Evolutionary conservation across 768 basidiomycete species (phyloP), one percentile per base, ranked within the genome.

Genomic region (Macrolepiota fuliginosa): DNA sequence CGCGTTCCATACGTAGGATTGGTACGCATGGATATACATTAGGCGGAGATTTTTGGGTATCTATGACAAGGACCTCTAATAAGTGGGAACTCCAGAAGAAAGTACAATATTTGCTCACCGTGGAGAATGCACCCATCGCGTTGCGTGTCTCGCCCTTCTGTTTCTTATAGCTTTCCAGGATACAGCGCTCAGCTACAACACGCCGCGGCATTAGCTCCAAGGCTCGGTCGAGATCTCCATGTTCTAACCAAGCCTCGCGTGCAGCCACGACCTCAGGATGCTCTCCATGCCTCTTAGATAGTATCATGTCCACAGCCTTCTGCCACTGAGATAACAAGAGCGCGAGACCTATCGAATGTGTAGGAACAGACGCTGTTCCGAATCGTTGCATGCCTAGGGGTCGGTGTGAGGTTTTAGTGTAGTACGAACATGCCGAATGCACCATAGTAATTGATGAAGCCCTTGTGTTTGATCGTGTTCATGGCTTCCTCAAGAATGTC

Each of bases 371-470:
- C 15, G 97, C 94, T 1, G 96, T 98, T 52, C 97, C 97, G 75
- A 99, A 99, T 11, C 97, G 90, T 70, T 99, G 97, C 96, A 99
- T 98, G 49, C 96, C 95, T 92, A 42, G 47, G 50, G 40, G 53
- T 61, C 17, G 32, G 39, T 11, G 27, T 63, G n/a, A 63, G 60
- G 35, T 62, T 65, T 64, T 39, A n/a, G 42, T 15, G 57, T 56
- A 11, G 22, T 46, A 54, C 37, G n/a, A 58, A 25, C 17, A 4
- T 12, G 56, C 27, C 7, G 17, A 56, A 22, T 47, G 60, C 74
- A 92, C 94, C 96, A 70, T 97, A 99, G 71, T 98, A 99, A 71
- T 99, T 99, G 72, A 99, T 93, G 74, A 98, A 99, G 0, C 97
- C 97, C 61, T 85, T 86, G 56, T 81, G 74, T 72, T 94, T 92